Evolutionary conservation across 306 rosid genomes (phyloP).

Genomic region (Corylus americana): DNA sequence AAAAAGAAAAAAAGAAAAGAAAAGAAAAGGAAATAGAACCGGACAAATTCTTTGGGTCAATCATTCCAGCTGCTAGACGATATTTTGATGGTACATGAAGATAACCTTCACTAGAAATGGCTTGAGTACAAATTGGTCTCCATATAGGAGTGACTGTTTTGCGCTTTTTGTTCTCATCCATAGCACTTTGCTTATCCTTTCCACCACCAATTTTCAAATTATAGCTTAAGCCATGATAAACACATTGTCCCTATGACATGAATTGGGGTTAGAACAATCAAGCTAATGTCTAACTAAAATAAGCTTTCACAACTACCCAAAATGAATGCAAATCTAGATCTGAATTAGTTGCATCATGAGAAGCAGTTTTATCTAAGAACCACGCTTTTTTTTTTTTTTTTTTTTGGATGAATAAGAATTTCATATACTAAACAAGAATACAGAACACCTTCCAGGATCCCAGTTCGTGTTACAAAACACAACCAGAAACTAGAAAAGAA

Average conservation of each 20-base stretch:
- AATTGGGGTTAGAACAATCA: background rate
- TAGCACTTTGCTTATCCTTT: constrained; percentile 37
- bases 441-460: too few relatives aligned
- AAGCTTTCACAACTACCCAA: constrained; percentile 10
- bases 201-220: constrained; percentile 48
- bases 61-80: background rate
- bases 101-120: constrained; percentile 55
- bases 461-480: too few relatives aligned
- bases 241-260: constrained; percentile 36
- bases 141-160: constrained; percentile 39
- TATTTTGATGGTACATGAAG: background rate
- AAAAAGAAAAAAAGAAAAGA: too few relatives aligned
- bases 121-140: constrained; percentile 64
- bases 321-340: background rate
- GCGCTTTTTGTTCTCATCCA: constrained; percentile 38
- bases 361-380: background rate
- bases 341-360: background rate
- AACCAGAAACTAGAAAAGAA: too few relatives aligned
- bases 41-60: background rate
- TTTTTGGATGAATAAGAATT: background rate
- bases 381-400: background rate
- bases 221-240: constrained; percentile 45
- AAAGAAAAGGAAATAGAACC: background rate
- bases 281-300: background rate
- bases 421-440: too few relatives aligned